Evolutionary conservation across 192 early-diverging fungal species (phyloP).

Genomic region (Rhizophagus clarus): DNA sequence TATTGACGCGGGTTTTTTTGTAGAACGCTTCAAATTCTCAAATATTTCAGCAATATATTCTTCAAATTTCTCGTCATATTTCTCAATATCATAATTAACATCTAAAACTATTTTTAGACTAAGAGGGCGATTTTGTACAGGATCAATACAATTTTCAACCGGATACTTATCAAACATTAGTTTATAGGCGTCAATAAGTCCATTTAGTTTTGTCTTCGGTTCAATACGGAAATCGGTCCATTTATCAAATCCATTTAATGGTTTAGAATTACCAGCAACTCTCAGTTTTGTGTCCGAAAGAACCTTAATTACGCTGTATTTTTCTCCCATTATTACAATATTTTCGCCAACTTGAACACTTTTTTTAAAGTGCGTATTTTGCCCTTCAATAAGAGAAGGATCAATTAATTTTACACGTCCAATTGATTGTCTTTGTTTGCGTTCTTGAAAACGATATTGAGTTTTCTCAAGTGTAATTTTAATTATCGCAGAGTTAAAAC

Average conservation of each 20-base stretch:
- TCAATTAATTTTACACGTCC: not conserved
- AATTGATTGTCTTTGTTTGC: not conserved
- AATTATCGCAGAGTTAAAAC: not conserved
- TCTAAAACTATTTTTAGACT: conserved; percentile 4
- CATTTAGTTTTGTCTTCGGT: conserved; percentile 11
- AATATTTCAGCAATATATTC: conserved; percentile 1
- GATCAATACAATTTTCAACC: not conserved
- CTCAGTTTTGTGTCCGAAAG: conserved; percentile 21
- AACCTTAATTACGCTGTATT: not conserved
- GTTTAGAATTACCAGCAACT: not conserved
- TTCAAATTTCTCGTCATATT: conserved; percentile 12
- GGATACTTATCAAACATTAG: conserved; percentile 20
- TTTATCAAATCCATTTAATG: not conserved
- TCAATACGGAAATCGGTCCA: conserved; percentile 17
- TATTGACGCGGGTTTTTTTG: conserved; percentile 1
- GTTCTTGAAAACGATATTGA: conserved; percentile 6
- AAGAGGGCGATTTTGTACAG: not conserved
- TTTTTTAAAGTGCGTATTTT: conserved; percentile 7
- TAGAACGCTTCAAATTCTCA: not conserved
- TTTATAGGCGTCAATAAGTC: conserved; percentile 9
- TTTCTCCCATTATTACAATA: conserved; percentile 24
- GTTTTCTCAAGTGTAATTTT: conserved; percentile 21
- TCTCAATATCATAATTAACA: not conserved
- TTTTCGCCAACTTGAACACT: not conserved
- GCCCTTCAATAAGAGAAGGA: not conserved